Percentiles rank a stretch among this genome's conserved stretches.
phyloP scores from a whole-genome alignment of 179 eudicot genomes.

The Patellifolia procumbens region DNA sequence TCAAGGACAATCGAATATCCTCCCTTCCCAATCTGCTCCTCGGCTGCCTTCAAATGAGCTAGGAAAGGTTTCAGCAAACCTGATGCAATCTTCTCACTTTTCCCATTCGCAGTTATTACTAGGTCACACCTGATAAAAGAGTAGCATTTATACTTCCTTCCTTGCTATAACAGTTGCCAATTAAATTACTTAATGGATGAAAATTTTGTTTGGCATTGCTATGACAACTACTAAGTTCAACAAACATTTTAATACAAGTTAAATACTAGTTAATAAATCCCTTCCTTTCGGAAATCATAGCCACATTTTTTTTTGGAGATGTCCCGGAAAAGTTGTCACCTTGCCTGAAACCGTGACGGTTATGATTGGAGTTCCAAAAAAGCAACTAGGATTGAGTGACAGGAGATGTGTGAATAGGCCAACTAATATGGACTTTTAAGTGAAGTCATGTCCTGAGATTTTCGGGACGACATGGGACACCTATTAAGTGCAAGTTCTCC shows the following conservation, averaged over 20 bases:
- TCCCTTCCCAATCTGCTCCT: constrained; percentile 93
- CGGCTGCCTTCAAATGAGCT: constrained; percentile 85
- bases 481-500: not conserved
- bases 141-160: constrained; percentile 16
- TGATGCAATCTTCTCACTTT: constrained; percentile 83
- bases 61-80: constrained; percentile 90
- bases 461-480: not conserved
- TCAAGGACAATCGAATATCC: constrained; percentile 90
- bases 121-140: constrained; percentile 76
- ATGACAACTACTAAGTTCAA: too few relatives aligned
- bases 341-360: not conserved
- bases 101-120: constrained; percentile 73
- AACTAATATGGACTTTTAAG: not conserved
- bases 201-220: not conserved
- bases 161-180: not conserved
- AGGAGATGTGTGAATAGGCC: not conserved
- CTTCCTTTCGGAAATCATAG: not conserved
- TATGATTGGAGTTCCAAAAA: not conserved
- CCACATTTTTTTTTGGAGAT: not conserved
- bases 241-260: too few relatives aligned
- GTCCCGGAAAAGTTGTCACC: not conserved
- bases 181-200: not conserved
- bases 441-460: not conserved
- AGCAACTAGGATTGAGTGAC: not conserved
- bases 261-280: too few relatives aligned